These are phyloP conservation scores for Curvularia spicifera DNA, from an alignment of 2,329 filamentous ascomycete species.

Conservation along the genomic window DNA sequence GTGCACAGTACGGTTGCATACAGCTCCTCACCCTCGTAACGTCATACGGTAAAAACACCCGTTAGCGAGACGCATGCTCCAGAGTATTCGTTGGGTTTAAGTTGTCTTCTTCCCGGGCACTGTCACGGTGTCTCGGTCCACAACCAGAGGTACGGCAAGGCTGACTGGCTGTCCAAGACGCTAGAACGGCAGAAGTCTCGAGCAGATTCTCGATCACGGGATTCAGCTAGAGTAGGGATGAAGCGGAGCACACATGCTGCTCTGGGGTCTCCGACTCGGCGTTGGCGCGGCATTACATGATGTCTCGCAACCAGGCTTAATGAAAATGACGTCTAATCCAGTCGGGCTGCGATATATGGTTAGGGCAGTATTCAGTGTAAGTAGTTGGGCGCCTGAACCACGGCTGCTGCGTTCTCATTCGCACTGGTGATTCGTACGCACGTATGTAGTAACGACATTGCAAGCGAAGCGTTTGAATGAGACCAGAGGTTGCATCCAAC, in stretches of 20 bases:
- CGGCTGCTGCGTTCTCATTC: neutral
- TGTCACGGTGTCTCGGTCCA: neutral
- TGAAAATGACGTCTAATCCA: neutral
- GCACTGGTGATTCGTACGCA: neutral
- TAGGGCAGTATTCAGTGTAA: neutral
- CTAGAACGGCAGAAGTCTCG: neutral
- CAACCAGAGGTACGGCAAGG: neutral
- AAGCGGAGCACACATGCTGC: slow-evolving; percentile 13
- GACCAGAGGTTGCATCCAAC: slow-evolving; percentile 22
- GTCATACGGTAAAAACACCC: slow-evolving; percentile 10
- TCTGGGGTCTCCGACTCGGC: slow-evolving; percentile 23
- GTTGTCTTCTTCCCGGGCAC: neutral
- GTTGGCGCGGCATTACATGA: slow-evolving; percentile 21
- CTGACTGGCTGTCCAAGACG: neutral
- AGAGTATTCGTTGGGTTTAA: neutral
- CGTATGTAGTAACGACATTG: neutral
- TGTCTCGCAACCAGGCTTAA: slow-evolving; percentile 4
- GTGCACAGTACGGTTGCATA: slow-evolving; percentile 17
- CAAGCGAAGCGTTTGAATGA: slow-evolving; percentile 5
- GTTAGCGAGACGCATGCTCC: neutral
- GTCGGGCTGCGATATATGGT: neutral
- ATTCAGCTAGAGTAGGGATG: slow-evolving; percentile 11
- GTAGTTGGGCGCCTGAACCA: neutral
- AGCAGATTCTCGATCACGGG: slow-evolving; percentile 5
- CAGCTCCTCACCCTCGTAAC: slow-evolving; percentile 9